phyloP scores from a whole-genome alignment of 768 basidiomycete genomes.

The Lactifluus echinatus region DNA sequence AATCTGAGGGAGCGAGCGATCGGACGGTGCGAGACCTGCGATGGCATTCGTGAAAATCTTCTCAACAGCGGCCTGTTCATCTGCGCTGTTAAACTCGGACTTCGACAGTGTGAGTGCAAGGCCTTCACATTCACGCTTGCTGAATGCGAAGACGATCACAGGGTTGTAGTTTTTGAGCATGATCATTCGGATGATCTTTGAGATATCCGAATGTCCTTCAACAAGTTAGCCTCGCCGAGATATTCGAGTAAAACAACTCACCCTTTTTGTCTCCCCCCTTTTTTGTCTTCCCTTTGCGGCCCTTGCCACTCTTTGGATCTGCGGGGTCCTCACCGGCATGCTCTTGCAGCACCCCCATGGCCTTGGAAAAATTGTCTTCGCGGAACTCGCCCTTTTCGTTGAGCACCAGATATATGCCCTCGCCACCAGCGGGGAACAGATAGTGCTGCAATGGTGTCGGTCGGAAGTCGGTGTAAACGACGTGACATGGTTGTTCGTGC shows the following conservation, averaged over 20 bases:
- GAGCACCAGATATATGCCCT: slow-evolving; percentile 97
- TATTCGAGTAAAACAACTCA: slow-evolving; percentile 24
- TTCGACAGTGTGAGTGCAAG: slow-evolving; percentile 90
- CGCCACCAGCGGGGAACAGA: slow-evolving; percentile 92
- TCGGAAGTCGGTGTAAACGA: slow-evolving; percentile 98
- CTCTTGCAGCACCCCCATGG: slow-evolving; percentile 90
- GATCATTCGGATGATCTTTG: slow-evolving; percentile 97
- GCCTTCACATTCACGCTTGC: slow-evolving; percentile 94
- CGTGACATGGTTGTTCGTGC: slow-evolving; percentile 96
- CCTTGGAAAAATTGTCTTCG: slow-evolving; percentile 96
- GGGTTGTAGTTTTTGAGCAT: slow-evolving; percentile 97
- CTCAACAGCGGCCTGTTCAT: slow-evolving; percentile 80
- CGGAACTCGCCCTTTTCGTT: slow-evolving; percentile 96
- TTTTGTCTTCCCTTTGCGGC: slow-evolving; percentile 84
- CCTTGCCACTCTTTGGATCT: slow-evolving; percentile 74
- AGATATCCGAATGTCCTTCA: slow-evolving; percentile 83
- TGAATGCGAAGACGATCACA: slow-evolving; percentile 97
- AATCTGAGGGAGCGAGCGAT: slow-evolving; percentile 89
- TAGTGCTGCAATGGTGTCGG: slow-evolving; percentile 98
- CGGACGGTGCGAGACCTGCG: slow-evolving; percentile 75
- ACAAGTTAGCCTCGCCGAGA: slow-evolving; percentile 6
- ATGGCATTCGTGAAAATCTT: slow-evolving; percentile 95
- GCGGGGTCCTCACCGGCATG: slow-evolving; percentile 86
- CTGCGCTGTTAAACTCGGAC: slow-evolving; percentile 87
- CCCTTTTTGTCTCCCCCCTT: slow-evolving; percentile 95